Base-by-base conservation (phyloP, 805 yeast genomes). In the Wickerhamiella dianesei region DNA sequence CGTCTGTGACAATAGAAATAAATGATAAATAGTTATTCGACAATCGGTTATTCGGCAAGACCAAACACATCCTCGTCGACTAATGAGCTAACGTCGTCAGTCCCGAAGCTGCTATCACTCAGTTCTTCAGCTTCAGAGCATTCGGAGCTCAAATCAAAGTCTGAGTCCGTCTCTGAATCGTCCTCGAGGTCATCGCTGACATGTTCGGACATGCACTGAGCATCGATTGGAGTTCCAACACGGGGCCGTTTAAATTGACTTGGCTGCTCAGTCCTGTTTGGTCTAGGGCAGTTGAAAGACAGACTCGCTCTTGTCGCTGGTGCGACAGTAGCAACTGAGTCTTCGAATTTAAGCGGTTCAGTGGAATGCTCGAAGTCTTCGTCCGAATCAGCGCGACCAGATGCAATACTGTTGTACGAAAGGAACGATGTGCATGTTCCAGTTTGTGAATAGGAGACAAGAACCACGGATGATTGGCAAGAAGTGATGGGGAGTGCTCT, bases 241-340 rank as follows among this genome's bases (percentile, higher is more conserved):
- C 41, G 41, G 5, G 18, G 20, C 4, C 41, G 41, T 12, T 18
- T 39, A n/a, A 39, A 39, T 14, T 39, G 21, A 20, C 25, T 19
- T 4, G 41, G 25, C 8, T 20, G 21, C 17, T 36, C 19, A n/a
- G 17, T n/a, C 6, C 41, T 13, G 25, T 39, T 18, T 6, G 41
- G 41, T 22, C 25, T 13, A 21, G 41, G 41, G n/a, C 41, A 39
- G 25, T 13, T 18, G 18, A 39, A 39, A 5, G 41, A 39, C n/a
- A 39, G 14, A 25, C 12, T 25, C 12, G 32, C 32, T 25, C 32
- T 25, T 6, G 32, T 12, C 32, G 32, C 6, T 12, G 32, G 32
- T 6, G 12, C 32, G 6, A 25, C 32, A 25, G 9, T 25, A 12
- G 12, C 12, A 25, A 25, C 12, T 6, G 32, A 6, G 9, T 25